Conservation (phyloP, 2,329 filamentous ascomycete genomes). For the Mycosphaerelloides madeirae region DNA sequence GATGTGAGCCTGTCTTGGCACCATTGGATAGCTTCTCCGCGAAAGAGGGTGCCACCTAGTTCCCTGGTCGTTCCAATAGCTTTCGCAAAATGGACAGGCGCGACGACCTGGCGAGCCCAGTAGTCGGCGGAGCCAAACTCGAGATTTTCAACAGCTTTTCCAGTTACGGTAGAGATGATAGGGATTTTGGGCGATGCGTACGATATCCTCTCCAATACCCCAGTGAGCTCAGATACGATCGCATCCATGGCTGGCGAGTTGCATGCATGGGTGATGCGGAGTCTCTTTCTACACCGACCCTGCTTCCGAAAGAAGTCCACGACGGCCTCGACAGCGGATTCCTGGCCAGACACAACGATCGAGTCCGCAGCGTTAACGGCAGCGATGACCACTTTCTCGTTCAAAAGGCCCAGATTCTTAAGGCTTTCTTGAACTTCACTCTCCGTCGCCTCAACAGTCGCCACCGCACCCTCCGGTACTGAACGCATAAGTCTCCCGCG, state of each 20-base stretch:
- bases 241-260: neutral
- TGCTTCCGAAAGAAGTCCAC: neutral
- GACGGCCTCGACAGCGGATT: neutral
- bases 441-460: neutral
- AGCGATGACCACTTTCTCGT: neutral
- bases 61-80: neutral
- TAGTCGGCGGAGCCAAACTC: neutral
- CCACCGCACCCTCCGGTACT: neutral
- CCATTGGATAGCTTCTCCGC: no score
- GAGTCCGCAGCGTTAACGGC: neutral
- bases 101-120: slow-evolving; percentile 1
- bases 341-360: neutral
- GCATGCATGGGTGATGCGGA: slow-evolving; percentile 1
- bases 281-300: neutral
- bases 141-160: neutral
- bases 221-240: neutral
- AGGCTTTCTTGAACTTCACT: neutral
- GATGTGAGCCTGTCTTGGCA: no score
- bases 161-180: slow-evolving; percentile 1
- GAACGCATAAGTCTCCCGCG: neutral
- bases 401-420: neutral
- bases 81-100: slow-evolving; percentile 1
- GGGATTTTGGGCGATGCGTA: neutral
- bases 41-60: neutral
- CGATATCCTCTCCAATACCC: neutral